Percentiles rank a stretch among this genome's conserved stretches.
phyloP scores from a whole-genome alignment of 805 yeast genomes.

The Monosporozyma aquatica region DNA sequence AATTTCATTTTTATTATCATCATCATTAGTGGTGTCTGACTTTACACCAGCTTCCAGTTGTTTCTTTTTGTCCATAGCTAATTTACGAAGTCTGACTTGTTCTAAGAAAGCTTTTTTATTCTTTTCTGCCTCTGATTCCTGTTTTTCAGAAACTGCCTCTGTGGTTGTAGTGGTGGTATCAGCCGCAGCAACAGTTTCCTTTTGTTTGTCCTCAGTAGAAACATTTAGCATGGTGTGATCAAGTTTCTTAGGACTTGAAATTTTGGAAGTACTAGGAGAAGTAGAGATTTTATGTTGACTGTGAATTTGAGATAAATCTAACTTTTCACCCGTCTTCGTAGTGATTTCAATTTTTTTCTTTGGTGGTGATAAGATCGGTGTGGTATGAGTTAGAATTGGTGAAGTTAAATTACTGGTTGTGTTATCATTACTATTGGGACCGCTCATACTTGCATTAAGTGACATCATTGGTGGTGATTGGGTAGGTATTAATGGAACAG shows the following conservation, averaged over 20 bases:
- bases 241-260: conserved; percentile 1
- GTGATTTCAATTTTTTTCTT: conserved; percentile 27
- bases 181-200: neutral
- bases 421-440: neutral
- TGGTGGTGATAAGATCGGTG: conserved; percentile 8
- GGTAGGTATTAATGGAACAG: neutral
- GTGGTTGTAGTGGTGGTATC: conserved; percentile 2
- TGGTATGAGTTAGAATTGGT: neutral
- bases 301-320: conserved; percentile 23
- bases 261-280: neutral
- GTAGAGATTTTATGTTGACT: neutral
- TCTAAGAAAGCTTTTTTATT: conserved; percentile 27
- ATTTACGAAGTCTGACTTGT: conserved; percentile 27
- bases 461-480: neutral
- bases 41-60: neutral
- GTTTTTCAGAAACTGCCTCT: conserved; percentile 4
- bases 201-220: neutral
- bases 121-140: conserved; percentile 21
- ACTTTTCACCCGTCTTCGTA: conserved; percentile 28
- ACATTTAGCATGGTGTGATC: neutral
- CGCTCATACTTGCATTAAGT: neutral
- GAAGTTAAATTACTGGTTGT: neutral
- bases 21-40: conserved; percentile 4
- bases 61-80: conserved; percentile 24
- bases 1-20: conserved; percentile 5